These are phyloP conservation scores for Suillus americanus DNA, from an alignment of 768 basidiomycete species.

Conservation along the genomic window DNA sequence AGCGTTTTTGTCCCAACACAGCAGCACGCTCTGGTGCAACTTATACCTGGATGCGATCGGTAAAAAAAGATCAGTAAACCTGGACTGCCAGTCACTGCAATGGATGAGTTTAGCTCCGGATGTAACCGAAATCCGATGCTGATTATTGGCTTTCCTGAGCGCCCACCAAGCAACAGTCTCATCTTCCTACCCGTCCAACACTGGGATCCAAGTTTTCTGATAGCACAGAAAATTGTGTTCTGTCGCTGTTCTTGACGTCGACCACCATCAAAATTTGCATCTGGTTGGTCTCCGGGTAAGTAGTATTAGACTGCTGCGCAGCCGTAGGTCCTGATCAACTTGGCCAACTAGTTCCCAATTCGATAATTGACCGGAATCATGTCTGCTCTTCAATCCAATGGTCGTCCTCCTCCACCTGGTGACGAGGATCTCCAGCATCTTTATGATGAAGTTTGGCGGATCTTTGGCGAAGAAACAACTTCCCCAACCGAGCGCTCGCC, in stretches of 20 bases:
- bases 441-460: slow-evolving; percentile 74
- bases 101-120: not conserved
- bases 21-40: not conserved
- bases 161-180: not conserved
- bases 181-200: not conserved
- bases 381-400: slow-evolving; percentile 35
- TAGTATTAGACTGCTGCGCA: not conserved
- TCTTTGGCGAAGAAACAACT: slow-evolving; percentile 51
- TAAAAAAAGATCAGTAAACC: not conserved
- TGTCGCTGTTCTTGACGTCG: not conserved
- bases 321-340: slow-evolving; percentile 11
- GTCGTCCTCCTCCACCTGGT: slow-evolving; percentile 43
- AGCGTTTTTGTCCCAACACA: not conserved
- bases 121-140: not conserved
- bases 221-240: not conserved
- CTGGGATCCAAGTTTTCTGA: not conserved
- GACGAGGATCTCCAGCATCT: slow-evolving; percentile 74
- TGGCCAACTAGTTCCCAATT: not conserved
- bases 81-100: not conserved
- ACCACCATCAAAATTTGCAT: not conserved
- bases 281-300: not conserved
- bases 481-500: slow-evolving; percentile 32
- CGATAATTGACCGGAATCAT: slow-evolving; percentile 23
- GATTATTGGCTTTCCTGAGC: not conserved
- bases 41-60: not conserved